These are phyloP conservation scores for Sporisorium exsertum DNA, from an alignment of 1,284 basidiomycete species.

Conservation along the genomic window DNA sequence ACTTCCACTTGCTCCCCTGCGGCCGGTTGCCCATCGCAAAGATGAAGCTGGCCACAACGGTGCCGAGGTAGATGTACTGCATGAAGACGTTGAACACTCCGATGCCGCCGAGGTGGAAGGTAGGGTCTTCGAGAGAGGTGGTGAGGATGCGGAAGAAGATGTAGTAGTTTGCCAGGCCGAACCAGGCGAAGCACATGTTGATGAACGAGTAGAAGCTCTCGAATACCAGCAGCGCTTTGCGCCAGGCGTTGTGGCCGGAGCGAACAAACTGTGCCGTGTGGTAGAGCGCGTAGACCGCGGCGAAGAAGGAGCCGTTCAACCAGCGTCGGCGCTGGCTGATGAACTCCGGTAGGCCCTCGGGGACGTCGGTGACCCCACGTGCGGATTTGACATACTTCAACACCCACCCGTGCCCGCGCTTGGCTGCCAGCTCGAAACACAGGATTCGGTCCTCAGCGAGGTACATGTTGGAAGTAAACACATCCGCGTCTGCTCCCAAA, in stretches of 20 bases:
- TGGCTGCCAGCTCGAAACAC: conserved; percentile 96
- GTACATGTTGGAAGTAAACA: conserved; percentile 82
- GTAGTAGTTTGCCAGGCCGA: conserved; percentile 88
- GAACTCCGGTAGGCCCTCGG: conserved; percentile 91
- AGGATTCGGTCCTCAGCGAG: conserved; percentile 78
- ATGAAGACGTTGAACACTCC: conserved; percentile 81
- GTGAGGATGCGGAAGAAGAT: conserved; percentile 95
- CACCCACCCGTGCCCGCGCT: conserved; percentile 88
- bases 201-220: conserved; percentile 90
- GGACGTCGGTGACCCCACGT: conserved; percentile 93
- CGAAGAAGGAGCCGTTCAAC: conserved; percentile 91
- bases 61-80: conserved; percentile 85
- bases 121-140: conserved; percentile 82
- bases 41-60: conserved; percentile 88
- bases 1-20: conserved; percentile 87
- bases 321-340: conserved; percentile 91
- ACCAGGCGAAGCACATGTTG: conserved; percentile 92
- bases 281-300: conserved; percentile 74
- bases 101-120: conserved; percentile 79
- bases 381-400: conserved; percentile 96
- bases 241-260: conserved; percentile 83
- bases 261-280: conserved; percentile 86
- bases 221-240: conserved; percentile 81
- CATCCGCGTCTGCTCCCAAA: conserved; percentile 89
- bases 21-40: conserved; percentile 98